These are phyloP conservation scores for Onygenales sp. DNA, from an alignment of 2,329 filamentous ascomycete species.

Conservation along the genomic window DNA sequence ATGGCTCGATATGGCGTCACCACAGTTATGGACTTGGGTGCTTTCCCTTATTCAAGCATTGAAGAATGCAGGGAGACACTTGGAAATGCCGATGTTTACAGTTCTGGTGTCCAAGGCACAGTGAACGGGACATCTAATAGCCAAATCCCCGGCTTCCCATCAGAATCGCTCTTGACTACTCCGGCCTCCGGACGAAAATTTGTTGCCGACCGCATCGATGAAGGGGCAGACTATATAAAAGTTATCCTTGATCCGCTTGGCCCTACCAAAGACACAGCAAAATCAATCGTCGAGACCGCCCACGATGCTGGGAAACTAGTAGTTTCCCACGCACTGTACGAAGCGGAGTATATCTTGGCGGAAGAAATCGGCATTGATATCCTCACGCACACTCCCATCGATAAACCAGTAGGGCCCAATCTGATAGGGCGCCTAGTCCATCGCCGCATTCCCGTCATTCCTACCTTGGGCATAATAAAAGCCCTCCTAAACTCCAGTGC, in stretches of 20 bases:
- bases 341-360: background rate
- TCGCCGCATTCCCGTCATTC: background rate
- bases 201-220: constrained; percentile 8
- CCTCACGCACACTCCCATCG: background rate
- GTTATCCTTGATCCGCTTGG: constrained; percentile 13
- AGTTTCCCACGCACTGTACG: constrained; percentile 5
- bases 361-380: background rate
- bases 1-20: background rate
- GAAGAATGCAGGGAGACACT: background rate
- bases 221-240: constrained; percentile 15
- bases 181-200: constrained; percentile 1
- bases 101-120: constrained; percentile 2
- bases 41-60: background rate
- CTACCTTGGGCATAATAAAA: background rate
- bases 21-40: background rate
- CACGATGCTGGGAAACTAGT: constrained; percentile 8
- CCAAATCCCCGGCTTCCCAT: constrained; percentile 2
- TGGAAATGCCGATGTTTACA: constrained; percentile 3
- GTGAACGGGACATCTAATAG: constrained; percentile 6
- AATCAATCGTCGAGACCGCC: constrained; percentile 9
- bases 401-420: background rate
- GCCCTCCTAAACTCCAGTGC: background rate
- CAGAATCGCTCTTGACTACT: constrained; percentile 1
- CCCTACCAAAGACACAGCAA: constrained; percentile 9
- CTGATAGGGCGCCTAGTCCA: background rate